Base-by-base conservation (phyloP, 1,284 basidiomycete genomes). In the Irpex sp. region DNA sequence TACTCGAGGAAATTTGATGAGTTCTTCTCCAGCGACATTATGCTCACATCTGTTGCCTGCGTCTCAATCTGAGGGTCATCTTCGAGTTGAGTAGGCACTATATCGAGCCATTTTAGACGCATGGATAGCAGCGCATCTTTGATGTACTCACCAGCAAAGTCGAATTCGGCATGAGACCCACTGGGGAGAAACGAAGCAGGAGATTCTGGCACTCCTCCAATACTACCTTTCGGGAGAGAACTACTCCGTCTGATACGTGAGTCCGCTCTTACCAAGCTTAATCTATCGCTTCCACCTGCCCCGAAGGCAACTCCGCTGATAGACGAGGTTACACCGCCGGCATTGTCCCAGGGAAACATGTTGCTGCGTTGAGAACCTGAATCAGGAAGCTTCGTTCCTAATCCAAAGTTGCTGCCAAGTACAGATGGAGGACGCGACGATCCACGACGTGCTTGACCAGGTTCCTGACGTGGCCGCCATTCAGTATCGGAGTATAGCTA, bases 311-410 rank as follows among this genome's bases (percentile, higher is more conserved):
- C 76, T 3, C 69, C 76, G 42, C 68, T 68, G 39, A 70, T 77
- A 3, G 88, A 88, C 10, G 87, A 88, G 63, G 81, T 87, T 4
- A 77, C 76, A 18, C 52, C 52, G 0, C 85, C 88, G 14, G 88
- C 88, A 71, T 91, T 81, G 67, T 92, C 90, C 90, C 90, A 93
- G 4, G 90, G 91, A 71, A 91, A 91, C 52, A 91, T 72, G 7
- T 85, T 83, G 66, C 83, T 88, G 39, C 81, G 78, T 68, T 90
- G 88, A 18, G 87, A 88, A 42, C 76, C 81, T 52, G 74, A 70
- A 56, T 63, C 35, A 18, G 73, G 68, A 58, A 80, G 73, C 6
- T 68, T 67, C 7, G 76, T 63, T 56, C 80, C 78, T 60, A 82
- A 69, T 76, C 81, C 61, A 39, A 86, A 73, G 61, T 82, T 74